Evolutionary conservation across 75 land plant genomes (phyloP), one percentile per base, ranked within the genome.

Genomic region (Cryptomeria japonica): DNA sequence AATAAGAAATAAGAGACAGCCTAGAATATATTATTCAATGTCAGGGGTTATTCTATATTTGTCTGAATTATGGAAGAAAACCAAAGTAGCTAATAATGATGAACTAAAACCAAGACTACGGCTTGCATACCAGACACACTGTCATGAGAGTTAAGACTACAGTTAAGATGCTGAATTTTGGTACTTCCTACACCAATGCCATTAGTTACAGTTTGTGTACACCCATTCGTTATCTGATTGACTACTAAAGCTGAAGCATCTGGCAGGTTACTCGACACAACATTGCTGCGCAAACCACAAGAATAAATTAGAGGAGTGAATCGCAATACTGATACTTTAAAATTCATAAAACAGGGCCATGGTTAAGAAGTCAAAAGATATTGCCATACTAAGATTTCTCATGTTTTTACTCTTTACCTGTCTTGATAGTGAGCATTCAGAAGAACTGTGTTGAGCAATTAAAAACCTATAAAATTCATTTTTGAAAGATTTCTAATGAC

Each of bases 121-220:
- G 41, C 34, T 82, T 82, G 51, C 84, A 42, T n/a, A 82, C 84
- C 84, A 82, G 84, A 82, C 49, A 82, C 12, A 15, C 15, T 28
- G 51, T 49, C 41, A 42, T n/a, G 49, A 82, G 84, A 82, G 41
- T 49, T 80, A 41, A 0, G n/a, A 2, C 25, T 22, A 44, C 51
- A 28, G 84, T 12, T 46, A 38, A 11, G 28, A 46, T 82, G 34
- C 46, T 46, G 49, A 11, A 46, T 82, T 44, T 46, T 14, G 1
- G 84, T 49, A 44, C 84, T 28, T 46, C 4, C 84, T 82, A n/a
- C 15, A 46, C 47, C 51, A 82, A 11, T 82, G n/a, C 13, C 49
- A 82, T 28, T 42, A 5, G 47, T 80, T 80, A 10, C 84, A 19
- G 22, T 39, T 78, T 39, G 25, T 78, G 80, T 78, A 39, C 80